phyloP scores from a whole-genome alignment of 1,139 yeast genomes.

The Nakaseomyces glabratus region DNA sequence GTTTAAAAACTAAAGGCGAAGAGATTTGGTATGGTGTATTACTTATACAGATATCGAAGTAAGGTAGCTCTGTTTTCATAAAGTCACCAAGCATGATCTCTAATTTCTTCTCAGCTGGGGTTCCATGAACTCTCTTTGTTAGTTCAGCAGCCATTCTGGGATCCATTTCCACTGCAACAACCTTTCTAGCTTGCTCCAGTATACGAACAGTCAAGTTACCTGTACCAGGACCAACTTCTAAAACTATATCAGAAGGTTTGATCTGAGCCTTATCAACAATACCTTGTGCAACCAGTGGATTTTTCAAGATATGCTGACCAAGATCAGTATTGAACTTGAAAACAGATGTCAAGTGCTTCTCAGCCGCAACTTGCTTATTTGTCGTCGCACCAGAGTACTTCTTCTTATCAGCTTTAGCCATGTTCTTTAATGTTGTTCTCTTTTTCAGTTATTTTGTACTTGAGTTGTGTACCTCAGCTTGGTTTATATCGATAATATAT shows the following conservation, averaged over 20 bases:
- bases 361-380: conserved; percentile 50
- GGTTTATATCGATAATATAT: neutral
- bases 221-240: conserved; percentile 99
- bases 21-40: conserved; percentile 97
- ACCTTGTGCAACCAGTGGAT: conserved; percentile 95
- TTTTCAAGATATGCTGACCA: conserved; percentile 94
- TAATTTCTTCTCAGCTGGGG: conserved; percentile 81
- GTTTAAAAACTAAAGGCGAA: conserved; percentile 88
- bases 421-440: conserved; percentile 8
- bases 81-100: conserved; percentile 92
- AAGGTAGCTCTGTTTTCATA: conserved; percentile 91
- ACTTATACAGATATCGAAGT: conserved; percentile 91
- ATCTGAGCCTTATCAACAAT: conserved; percentile 94
- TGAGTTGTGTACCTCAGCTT: neutral
- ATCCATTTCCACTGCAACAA: conserved; percentile 95
- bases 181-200: conserved; percentile 75
- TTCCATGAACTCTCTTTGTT: conserved; percentile 95
- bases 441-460: neutral
- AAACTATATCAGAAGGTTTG: conserved; percentile 82
- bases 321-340: conserved; percentile 93
- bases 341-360: conserved; percentile 67
- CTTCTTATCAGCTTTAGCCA: conserved; percentile 33
- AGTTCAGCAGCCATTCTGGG: conserved; percentile 99
- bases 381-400: conserved; percentile 32
- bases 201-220: conserved; percentile 94